Evolutionary conservation across 208 protist genomes (phyloP), one percentile per base, ranked within the genome.

Genomic region (Leishmania guyanensis): DNA sequence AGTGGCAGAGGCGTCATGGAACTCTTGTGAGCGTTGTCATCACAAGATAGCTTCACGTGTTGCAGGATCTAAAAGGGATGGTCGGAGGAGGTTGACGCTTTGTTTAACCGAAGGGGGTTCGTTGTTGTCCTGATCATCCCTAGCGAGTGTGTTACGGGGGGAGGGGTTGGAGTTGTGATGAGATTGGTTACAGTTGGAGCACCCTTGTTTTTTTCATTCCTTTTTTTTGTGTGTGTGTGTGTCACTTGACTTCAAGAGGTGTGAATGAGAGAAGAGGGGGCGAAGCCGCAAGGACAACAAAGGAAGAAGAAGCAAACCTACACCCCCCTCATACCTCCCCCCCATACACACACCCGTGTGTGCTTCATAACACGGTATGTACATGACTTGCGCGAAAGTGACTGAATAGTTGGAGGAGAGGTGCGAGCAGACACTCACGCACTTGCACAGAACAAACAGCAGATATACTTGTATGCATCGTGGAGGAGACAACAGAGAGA

Each of bases 211-310:
- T 16, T 22, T 29, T n/a, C 46, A 43, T 73, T 50, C 39, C 39
- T 50, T 73, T 53, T 5, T 10, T 1, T 65, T 66, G 26, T 68
- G 26, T 46, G 43, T 46, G 43, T 46, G 71, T 72, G 77, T 46
- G 60, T 33, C 39, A 5, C 39, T 72, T 78, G 16, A 43, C 26
- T 4, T 74, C 9, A 66, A 50, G 69, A 58, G 46, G 74, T 48
- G 70, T 80, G 54, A 43, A 50, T 60, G 82, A 71, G 77, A 74
- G 75, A 79, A 74, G 26, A 77, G 65, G 79, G 75, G 78, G 75
- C 29, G 39, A 16, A 16, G 26, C 14, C 48, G 20, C 26, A 26
- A 83, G 74, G 62, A 22, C 10, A 33, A 78, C 33, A 48, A 9
- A 72, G 33, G 20, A 6, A 80, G 29, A 72, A 10, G 20, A 14